Evolutionary conservation across 208 protist genomes (phyloP), one percentile per base, ranked within the genome.

Genomic region (Leishmania arabica): DNA sequence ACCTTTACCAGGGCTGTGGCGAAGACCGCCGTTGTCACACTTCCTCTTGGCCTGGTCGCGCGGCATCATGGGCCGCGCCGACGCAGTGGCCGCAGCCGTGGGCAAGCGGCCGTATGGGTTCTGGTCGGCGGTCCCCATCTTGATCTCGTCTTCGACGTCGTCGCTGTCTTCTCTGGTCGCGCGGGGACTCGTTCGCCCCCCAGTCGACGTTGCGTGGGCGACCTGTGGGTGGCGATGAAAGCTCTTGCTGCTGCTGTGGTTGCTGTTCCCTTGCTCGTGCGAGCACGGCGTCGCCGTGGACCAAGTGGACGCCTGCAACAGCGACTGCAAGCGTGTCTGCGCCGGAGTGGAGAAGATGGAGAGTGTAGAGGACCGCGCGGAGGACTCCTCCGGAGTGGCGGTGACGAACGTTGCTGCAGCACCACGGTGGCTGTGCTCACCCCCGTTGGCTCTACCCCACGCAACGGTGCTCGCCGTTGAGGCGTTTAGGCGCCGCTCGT

Each of bases 271-370:
- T 13, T 34, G 53, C 42, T 51, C 40, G 37, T 13, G 56, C 27
- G 58, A 69, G 58, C 24, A 74, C 47, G 68, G 71, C 77, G 54
- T 69, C 34, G 70, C n/a, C 34, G 76, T 40, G 19, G 77, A 65
- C 82, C 82, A 80, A 2, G 71, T 78, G 47, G 82, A 85, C 27
- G 76, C 75, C 51, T 42, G 82, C 71, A 85, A 56, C 77, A 85
- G 71, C 17, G 82, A 80, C 51, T 81, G 53, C 82, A 85, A 49
- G 51, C 64, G 82, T 56, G 70, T 68, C 82, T 85, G 71, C 64
- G 76, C 71, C 3, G 82, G 82, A 13, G 76, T 78, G 17, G 82
- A 79, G 81, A 85, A 85, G 62, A 85, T 74, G 51, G 53, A 68
- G 15, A 56, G 47, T 9, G 34, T 68, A 53, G 81, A 81, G 70